Evolutionary conservation across 169 alveolate species (phyloP), one percentile per base, ranked within the genome.

Genomic region (Cryptosporidium bovis): DNA sequence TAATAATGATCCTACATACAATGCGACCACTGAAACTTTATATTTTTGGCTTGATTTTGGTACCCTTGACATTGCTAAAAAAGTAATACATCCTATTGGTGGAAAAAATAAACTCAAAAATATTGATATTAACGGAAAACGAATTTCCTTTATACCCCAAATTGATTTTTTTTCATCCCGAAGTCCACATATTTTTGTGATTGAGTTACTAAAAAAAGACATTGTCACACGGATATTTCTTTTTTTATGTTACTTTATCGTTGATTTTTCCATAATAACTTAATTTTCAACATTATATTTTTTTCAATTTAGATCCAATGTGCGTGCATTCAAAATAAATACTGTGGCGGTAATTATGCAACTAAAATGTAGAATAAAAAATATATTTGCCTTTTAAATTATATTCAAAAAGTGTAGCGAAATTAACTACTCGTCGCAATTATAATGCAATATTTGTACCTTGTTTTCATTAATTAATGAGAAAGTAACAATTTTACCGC

Each of bases 1-100:
- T 24, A 71, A 69, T 15, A 71, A 20, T 12, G 84, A 71, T 0
- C 84, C 84, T 18, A 58, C 16, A 71, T 71, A 71, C 33, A 71
- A 56, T 50, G 84, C 84, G 29, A 58, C 15, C 33, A 71, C 27
- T 56, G 84, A 53, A 20, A 71, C 48, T 58, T 31, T 71, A 65
- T 71, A 71, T 34, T 34, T 53, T 71, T 60, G 60, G 46, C 71
- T 71, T 34, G 84, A 71, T 56, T 71, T 71, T 6, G 84, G 84
- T 5, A 69, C 50, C n/a, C 84, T 71, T 40, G 84, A 71, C 69
- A 71, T 56, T 33, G 58, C 2, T 36, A 71, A 56, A 56, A 71
- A 71, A 5, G 84, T 58, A n/a, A 71, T 71, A 46, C 84, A 71
- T 20, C 84, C 84, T 0, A 71, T 71, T 58, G 84, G 84, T 71